These are phyloP conservation scores for Herpetomonas samuelpessoai DNA, from an alignment of 208 protist genomes.

Conservation along the genomic window DNA sequence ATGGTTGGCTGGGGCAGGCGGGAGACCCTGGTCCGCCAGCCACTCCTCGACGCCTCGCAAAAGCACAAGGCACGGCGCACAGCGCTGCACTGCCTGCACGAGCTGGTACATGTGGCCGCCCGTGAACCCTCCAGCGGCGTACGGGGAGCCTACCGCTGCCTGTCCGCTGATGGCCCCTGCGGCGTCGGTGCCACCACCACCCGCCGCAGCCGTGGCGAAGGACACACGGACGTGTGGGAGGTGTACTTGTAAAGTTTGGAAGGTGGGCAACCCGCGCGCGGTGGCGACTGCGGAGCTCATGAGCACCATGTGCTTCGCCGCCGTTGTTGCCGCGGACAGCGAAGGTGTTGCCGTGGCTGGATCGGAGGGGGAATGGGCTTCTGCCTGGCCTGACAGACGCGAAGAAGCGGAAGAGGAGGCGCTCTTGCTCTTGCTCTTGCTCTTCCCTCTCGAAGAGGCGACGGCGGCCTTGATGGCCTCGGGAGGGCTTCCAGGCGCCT, in stretches of 20 bases:
- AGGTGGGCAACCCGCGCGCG: slow-evolving; percentile 21
- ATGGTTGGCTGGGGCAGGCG: background rate
- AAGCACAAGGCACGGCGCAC: slow-evolving; percentile 57
- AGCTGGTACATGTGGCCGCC: slow-evolving; percentile 49
- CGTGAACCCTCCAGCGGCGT: background rate
- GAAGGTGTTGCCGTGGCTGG: background rate
- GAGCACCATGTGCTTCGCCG: slow-evolving; percentile 16
- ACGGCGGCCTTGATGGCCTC: background rate
- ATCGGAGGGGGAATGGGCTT: background rate
- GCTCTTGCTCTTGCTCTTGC: background rate
- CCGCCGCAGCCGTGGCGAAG: slow-evolving; percentile 5
- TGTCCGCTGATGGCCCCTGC: slow-evolving; percentile 3
- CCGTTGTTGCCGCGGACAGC: background rate
- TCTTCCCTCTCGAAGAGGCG: background rate
- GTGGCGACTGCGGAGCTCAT: slow-evolving; percentile 14
- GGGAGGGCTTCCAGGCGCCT: background rate
- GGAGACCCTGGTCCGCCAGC: slow-evolving; percentile 29
- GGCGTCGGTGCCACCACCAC: background rate
- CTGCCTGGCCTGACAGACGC: background rate
- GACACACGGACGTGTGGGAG: slow-evolving; percentile 41
- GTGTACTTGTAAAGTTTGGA: slow-evolving; percentile 24
- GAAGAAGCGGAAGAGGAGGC: slow-evolving; percentile 1
- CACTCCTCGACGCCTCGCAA: slow-evolving; percentile 65
- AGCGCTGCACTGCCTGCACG: slow-evolving; percentile 46
- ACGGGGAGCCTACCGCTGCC: slow-evolving; percentile 11